Evolutionary conservation across 1,284 basidiomycete species (phyloP).

Genomic region (Moesziomyces antarcticus): DNA sequence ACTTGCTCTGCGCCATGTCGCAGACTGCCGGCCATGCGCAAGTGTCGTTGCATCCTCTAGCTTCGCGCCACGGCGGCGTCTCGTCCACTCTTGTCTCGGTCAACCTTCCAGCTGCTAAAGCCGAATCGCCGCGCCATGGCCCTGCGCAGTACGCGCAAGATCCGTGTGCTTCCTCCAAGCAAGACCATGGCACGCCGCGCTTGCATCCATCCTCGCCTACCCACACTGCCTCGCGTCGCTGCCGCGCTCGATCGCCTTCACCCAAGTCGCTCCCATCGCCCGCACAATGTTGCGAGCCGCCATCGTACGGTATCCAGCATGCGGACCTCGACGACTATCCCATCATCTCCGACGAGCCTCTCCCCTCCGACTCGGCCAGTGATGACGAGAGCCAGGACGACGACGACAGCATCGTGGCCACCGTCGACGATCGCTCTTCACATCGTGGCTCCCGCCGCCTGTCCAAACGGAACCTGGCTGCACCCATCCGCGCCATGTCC

Average conservation of each 20-base stretch:
- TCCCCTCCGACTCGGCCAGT: constrained; percentile 16
- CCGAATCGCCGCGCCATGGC: background rate
- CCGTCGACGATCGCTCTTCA: constrained; percentile 8
- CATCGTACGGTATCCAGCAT: constrained; percentile 48
- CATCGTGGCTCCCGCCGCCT: constrained; percentile 3
- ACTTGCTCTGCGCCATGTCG: constrained; percentile 33
- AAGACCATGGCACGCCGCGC: constrained; percentile 25
- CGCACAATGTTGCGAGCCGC: constrained; percentile 11
- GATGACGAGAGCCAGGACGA: constrained; percentile 15
- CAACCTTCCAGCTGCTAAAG: constrained; percentile 13
- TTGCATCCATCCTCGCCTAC: constrained; percentile 19
- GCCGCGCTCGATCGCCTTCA: constrained; percentile 24
- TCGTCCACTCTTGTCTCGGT: constrained; percentile 52
- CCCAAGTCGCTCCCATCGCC: constrained; percentile 25
- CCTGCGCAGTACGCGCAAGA: background rate
- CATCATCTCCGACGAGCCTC: constrained; percentile 38
- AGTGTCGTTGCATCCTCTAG: constrained; percentile 59
- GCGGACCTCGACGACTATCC: constrained; percentile 52
- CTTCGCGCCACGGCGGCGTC: constrained; percentile 48
- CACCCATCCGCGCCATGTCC: constrained; percentile 58
- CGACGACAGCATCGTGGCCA: constrained; percentile 13
- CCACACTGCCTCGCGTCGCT: constrained; percentile 8
- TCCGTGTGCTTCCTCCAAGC: constrained; percentile 3
- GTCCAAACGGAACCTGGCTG: constrained; percentile 19
- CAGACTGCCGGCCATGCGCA: constrained; percentile 34